Conservation (phyloP, 768 basidiomycete genomes). For the Gloeopeniophorella convolvens region DNA sequence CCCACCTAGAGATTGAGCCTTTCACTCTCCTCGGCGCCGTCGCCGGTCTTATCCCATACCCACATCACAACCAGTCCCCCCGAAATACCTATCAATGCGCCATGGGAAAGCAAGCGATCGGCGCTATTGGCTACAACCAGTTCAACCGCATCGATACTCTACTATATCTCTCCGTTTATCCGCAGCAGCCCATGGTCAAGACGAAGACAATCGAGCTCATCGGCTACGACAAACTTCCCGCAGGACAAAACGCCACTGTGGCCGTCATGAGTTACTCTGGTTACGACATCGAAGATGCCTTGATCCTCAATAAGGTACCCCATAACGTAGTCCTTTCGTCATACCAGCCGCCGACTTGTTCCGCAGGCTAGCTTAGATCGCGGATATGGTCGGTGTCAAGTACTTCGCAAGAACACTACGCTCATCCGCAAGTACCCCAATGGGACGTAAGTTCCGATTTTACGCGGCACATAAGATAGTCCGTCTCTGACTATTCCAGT, state of each 20-base stretch:
- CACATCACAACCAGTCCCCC: constrained; percentile 98
- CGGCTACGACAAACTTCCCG: constrained; percentile 93
- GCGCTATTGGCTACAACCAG: constrained; percentile 97
- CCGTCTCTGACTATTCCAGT: constrained; percentile 32
- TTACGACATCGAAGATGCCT: constrained; percentile 98
- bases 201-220: constrained; percentile 97
- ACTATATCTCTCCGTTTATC: constrained; percentile 95
- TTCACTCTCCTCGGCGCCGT: constrained; percentile 97
- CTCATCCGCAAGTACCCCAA: constrained; percentile 95
- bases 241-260: constrained; percentile 96
- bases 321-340: not conserved
- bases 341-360: not conserved
- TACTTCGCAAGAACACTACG: constrained; percentile 90
- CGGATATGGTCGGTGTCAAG: constrained; percentile 96
- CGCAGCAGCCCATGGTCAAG: constrained; percentile 99
- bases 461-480: not conserved
- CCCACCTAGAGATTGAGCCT: constrained; percentile 97
- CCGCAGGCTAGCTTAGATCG: constrained; percentile 87
- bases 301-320: constrained; percentile 82
- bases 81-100: constrained; percentile 99
- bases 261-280: constrained; percentile 99
- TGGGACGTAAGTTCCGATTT: constrained; percentile 69
- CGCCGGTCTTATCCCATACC: constrained; percentile 97
- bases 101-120: constrained; percentile 99
- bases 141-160: constrained; percentile 96